Evolutionary conservation across 768 basidiomycete genomes (phyloP).

Genomic region (Macrolepiota dolichaula): DNA sequence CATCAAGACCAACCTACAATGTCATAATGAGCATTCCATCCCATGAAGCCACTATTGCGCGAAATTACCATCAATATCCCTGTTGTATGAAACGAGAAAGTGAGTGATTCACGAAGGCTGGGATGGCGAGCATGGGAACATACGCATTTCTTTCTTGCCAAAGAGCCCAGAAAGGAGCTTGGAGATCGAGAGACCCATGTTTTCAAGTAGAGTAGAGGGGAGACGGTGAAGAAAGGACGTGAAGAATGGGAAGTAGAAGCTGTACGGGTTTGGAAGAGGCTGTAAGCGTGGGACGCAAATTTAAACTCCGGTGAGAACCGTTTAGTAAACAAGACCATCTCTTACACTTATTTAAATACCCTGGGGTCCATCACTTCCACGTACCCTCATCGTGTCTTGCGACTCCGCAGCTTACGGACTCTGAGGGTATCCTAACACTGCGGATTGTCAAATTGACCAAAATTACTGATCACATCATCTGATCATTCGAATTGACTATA

Average conservation of each 20-base stretch:
- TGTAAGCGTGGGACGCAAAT: conserved; percentile 42
- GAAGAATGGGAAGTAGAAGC: conserved; percentile 24
- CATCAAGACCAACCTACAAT: conserved; percentile 92
- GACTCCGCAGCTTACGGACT: not conserved
- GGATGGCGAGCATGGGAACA: conserved; percentile 34
- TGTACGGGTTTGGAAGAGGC: conserved; percentile 21
- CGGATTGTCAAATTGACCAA: not conserved
- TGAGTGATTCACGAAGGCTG: conserved; percentile 26
- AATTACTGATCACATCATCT: not conserved
- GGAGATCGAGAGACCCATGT: conserved; percentile 80
- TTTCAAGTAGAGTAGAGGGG: conserved; percentile 29
- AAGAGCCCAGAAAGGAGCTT: conserved; percentile 79
- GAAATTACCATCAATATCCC: conserved; percentile 90
- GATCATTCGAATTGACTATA: too few species aligned
- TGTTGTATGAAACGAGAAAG: conserved; percentile 34
- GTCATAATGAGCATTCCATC: conserved; percentile 14
- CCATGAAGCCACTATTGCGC: conserved; percentile 18
- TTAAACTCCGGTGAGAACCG: conserved; percentile 39
- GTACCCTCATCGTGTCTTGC: conserved; percentile 3
- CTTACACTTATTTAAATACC: conserved; percentile 8
- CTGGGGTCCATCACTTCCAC: conserved; percentile 7
- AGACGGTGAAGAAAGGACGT: conserved; percentile 30
- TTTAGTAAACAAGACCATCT: conserved; percentile 26
- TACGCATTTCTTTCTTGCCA: conserved; percentile 99
- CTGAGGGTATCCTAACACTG: not conserved